Evolutionary conservation across 2,329 filamentous ascomycete genomes (phyloP), one percentile per base, ranked within the genome.

Genomic region (Phialophora macrospora): DNA sequence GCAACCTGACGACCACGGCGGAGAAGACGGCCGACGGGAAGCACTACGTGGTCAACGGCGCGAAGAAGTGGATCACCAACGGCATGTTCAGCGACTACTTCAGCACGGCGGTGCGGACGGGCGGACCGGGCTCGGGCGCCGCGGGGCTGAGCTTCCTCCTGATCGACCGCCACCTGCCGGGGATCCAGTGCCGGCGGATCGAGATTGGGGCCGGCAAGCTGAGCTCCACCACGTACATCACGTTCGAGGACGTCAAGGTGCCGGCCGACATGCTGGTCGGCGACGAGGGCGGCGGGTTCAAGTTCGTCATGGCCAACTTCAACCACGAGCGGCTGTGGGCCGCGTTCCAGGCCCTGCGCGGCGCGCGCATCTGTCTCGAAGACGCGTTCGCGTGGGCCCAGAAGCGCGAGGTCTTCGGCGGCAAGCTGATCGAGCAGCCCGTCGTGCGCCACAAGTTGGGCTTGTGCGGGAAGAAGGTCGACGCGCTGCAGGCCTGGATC

Each of bases 271-370:
- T 92, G 73, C 77, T 92, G 5, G 85, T 92, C 62, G 90, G 89
- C 3, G 70, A 81, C 20, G 89, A 92, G 75, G 89, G 89, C 7
- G 79, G 84, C 71, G 90, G 90, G 5, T 91, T 92, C 88, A 83
- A 81, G 63, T 90, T 90, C 73, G 85, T 90, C 73, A 90, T 90
- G 88, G 88, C 85, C 61, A 91, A 92, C 77, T 92, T 92, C 83
- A 92, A 92, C 78, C 89, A 92, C 75, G 90, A 93, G 75, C 84
- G 90, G 0, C 80, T 92, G 14, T 83, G 82, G 14, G 90, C 92
- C 67, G 81, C 86, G 0, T 84, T 91, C 17, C 84, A 85, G 0
- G 83, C 84, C 0, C 89, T 87, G 1, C 81, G 89, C 3, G 82
- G 87, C 71, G 82, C 88, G 0, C 81, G 84, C 9, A 86, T 89